These are phyloP conservation scores for Amorphotheca resinae DNA, from an alignment of 495 filamentous ascomycete genomes.

Conservation along the genomic window DNA sequence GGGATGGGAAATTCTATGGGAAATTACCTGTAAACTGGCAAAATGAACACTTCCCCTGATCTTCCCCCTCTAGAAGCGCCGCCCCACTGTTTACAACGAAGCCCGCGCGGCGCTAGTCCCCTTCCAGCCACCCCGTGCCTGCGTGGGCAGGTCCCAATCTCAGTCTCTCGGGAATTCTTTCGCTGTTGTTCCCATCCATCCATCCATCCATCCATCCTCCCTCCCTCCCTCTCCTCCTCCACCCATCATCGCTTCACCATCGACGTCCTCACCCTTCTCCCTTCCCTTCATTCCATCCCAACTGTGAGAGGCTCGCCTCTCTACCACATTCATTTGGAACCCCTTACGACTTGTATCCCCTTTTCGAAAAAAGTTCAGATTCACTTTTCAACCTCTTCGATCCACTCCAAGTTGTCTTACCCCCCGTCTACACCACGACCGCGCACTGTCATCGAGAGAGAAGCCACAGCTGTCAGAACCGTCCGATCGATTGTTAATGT, in stretches of 20 bases:
- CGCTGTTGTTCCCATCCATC: no score
- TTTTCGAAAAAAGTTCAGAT: neutral
- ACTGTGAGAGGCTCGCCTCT: conserved; percentile 38
- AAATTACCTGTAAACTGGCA: no score
- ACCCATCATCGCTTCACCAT: conserved; percentile 15
- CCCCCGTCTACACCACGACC: no score
- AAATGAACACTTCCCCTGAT: no score
- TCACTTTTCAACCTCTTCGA: neutral
- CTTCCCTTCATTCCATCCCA: conserved; percentile 22
- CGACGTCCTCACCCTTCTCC: conserved; percentile 6
- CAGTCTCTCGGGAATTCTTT: no score
- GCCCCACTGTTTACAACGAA: no score
- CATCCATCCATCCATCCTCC: conserved; percentile 21
- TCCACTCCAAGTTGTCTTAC: neutral
- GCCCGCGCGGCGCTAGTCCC: no score
- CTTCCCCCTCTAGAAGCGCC: no score
- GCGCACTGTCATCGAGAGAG: conserved; percentile 4
- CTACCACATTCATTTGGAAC: conserved; percentile 50
- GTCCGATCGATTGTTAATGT: conserved; percentile 13
- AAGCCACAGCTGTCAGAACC: neutral
- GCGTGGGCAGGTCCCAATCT: no score
- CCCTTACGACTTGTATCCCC: no score
- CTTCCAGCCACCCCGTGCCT: no score
- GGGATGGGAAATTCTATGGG: no score
- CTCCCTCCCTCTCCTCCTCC: conserved; percentile 25